Conservation (phyloP, 495 filamentous ascomycete species). For the Hypoxylon lenormandii region DNA sequence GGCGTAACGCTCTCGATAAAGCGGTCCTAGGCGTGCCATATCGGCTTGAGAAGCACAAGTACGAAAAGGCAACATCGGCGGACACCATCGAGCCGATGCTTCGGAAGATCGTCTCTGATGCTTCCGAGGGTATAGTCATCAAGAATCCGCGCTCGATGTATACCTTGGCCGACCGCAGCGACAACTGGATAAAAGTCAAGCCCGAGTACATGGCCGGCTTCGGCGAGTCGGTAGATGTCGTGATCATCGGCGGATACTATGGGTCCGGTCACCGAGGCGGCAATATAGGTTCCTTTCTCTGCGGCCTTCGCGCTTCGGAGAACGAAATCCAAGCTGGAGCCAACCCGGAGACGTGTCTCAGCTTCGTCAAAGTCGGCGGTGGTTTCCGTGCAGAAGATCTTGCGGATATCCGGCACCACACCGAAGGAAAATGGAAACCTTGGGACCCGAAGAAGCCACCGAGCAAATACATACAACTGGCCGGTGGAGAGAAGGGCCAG, state of each 20-base stretch:
- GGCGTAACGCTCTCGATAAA: slow-evolving; percentile 77
- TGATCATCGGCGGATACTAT: slow-evolving; percentile 93
- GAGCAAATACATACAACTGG: slow-evolving; percentile 81
- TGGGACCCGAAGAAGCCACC: slow-evolving; percentile 88
- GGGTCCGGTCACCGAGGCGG: slow-evolving; percentile 88
- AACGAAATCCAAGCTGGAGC: slow-evolving; percentile 66
- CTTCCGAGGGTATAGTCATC: slow-evolving; percentile 89
- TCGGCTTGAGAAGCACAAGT: slow-evolving; percentile 85
- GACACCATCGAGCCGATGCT: slow-evolving; percentile 81
- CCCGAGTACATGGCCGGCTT: slow-evolving; percentile 99
- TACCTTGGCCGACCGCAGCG: slow-evolving; percentile 87
- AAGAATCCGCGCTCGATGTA: slow-evolving; percentile 93
- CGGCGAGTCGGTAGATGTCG: slow-evolving; percentile 89
- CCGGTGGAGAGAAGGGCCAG: slow-evolving; percentile 75
- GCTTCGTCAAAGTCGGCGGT: slow-evolving; percentile 96
- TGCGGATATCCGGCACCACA: slow-evolving; percentile 79
- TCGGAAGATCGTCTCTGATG: slow-evolving; percentile 84
- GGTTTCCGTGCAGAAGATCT: slow-evolving; percentile 90
- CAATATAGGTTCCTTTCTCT: slow-evolving; percentile 83
- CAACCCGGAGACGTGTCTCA: slow-evolving; percentile 80
- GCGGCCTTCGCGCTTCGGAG: slow-evolving; percentile 82
- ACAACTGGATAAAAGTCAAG: slow-evolving; percentile 99
- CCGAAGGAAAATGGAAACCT: slow-evolving; percentile 88
- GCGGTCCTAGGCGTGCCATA: slow-evolving; percentile 73
- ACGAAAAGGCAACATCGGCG: slow-evolving; percentile 71